Evolutionary conservation across 2,329 filamentous ascomycete genomes (phyloP).

Genomic region (Fusarium beomiforme): DNA sequence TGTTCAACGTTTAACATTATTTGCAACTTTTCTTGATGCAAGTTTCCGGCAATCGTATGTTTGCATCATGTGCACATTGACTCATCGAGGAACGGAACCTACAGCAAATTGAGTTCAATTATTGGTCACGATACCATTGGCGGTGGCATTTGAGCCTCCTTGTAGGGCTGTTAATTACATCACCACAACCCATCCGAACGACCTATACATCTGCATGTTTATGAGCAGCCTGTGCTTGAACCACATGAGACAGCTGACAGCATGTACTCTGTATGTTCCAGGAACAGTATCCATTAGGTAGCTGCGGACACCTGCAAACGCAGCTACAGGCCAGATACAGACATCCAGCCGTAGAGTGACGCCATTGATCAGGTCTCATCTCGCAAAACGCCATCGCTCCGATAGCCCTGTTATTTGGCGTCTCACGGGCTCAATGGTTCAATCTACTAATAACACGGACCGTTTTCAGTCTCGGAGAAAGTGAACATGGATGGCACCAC

Average conservation of each 20-base stretch:
- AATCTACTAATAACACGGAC: constrained; percentile 20
- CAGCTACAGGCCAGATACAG: background rate
- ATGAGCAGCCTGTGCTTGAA: background rate
- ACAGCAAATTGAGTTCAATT: background rate
- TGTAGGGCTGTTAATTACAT: background rate
- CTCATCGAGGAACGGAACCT: background rate
- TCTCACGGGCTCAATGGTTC: background rate
- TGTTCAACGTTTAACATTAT: background rate
- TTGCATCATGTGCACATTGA: background rate
- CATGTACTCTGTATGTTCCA: background rate
- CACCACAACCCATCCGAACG: no score
- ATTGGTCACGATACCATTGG: background rate
- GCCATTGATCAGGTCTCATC: constrained; percentile 8
- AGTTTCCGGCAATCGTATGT: background rate
- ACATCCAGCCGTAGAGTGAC: background rate
- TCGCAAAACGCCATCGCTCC: background rate
- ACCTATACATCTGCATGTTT: background rate
- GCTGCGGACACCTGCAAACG: background rate
- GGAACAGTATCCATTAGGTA: background rate
- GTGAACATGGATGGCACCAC: background rate
- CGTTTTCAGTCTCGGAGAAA: constrained; percentile 7
- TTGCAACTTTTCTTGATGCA: background rate
- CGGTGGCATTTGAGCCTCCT: background rate
- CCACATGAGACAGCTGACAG: background rate
- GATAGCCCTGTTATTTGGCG: constrained; percentile 15